Percentiles rank a stretch among this genome's conserved stretches.
Conservation (phyloP, 139 green algal genomes). For the Picochlorum sp. region DNA sequence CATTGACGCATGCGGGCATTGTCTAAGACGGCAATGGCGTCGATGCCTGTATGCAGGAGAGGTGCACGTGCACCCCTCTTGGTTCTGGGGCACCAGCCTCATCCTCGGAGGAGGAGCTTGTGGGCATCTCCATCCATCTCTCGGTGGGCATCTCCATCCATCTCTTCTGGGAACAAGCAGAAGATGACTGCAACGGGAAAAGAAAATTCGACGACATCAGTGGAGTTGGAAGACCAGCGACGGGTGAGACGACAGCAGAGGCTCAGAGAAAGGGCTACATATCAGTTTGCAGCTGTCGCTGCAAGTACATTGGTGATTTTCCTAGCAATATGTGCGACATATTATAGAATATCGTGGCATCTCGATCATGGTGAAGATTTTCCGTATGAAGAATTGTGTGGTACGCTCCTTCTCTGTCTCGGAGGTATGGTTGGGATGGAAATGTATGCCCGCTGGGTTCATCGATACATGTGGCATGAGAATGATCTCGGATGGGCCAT, state of each 20-base stretch:
- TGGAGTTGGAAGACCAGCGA: not conserved
- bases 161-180: no score
- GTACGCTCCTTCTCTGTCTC: conserved; percentile 60
- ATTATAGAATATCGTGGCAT: conserved; percentile 62
- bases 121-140: no score
- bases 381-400: conserved; percentile 51
- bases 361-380: conserved; percentile 42
- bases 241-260: not conserved
- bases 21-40: no score
- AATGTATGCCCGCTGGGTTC: conserved; percentile 21
- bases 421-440: conserved; percentile 56
- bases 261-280: conserved; percentile 2
- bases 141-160: no score
- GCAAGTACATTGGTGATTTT: not conserved
- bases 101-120: no score
- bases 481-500: conserved; percentile 64
- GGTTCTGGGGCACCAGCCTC: no score
- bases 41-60: no score
- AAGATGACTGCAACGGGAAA: no score
- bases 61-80: no score
- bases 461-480: conserved; percentile 92
- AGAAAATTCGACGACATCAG: no score
- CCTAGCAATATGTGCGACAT: conserved; percentile 61
- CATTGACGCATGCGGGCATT: no score
- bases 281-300: conserved; percentile 13